Conservation (phyloP, 495 filamentous ascomycete species). For the Penicillium lividum region DNA sequence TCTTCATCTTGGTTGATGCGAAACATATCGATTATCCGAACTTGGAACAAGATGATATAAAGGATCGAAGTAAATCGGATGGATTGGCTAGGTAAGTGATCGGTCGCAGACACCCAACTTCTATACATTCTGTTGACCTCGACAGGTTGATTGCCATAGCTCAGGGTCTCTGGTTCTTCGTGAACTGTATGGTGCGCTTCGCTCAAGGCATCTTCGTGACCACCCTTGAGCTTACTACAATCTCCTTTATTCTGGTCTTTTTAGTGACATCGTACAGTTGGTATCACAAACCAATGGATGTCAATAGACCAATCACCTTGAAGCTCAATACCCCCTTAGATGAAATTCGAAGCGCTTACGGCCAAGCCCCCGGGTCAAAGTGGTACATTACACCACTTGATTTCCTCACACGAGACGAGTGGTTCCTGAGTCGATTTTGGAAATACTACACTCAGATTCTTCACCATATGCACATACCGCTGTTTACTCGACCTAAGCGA, state of each 20-base stretch:
- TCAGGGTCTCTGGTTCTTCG: slow-evolving; percentile 35
- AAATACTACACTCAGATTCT: slow-evolving; percentile 22
- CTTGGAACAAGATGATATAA: slow-evolving; percentile 30
- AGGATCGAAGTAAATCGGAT: slow-evolving; percentile 44
- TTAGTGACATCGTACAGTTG: slow-evolving; percentile 43
- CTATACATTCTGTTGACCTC: not conserved
- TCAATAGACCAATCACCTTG: slow-evolving; percentile 26
- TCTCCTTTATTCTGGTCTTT: slow-evolving; percentile 41
- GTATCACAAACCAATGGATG: slow-evolving; percentile 43
- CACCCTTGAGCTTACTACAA: slow-evolving; percentile 42
- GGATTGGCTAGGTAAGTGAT: slow-evolving; percentile 23
- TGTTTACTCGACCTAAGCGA: slow-evolving; percentile 13
- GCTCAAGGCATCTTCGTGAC: slow-evolving; percentile 30
- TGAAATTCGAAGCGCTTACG: not conserved
- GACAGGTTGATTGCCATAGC: slow-evolving; percentile 15
- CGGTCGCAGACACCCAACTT: no score
- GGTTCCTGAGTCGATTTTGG: slow-evolving; percentile 21
- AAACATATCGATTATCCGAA: slow-evolving; percentile 22
- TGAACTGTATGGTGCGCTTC: slow-evolving; percentile 25
- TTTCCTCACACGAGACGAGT: slow-evolving; percentile 25
- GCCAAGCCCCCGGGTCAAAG: not conserved
- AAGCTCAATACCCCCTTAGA: not conserved
- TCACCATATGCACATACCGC: slow-evolving; percentile 17
- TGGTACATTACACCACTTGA: slow-evolving; percentile 27
- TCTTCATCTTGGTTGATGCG: slow-evolving; percentile 1